Base-by-base conservation (phyloP, 768 basidiomycete genomes). In the Dioszegia aurantiaca region DNA sequence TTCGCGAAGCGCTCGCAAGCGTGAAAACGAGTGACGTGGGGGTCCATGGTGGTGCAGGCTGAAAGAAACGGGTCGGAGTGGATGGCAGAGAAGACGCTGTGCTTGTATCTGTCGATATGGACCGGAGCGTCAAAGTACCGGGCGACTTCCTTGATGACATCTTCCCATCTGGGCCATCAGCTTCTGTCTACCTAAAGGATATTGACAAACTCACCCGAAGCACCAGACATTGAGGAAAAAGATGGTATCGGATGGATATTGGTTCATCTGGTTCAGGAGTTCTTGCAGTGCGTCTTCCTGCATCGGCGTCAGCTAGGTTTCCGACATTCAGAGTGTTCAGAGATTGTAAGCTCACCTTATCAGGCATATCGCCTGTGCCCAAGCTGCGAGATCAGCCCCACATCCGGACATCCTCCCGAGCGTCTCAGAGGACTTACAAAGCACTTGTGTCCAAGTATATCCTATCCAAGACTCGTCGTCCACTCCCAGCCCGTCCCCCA, bases 201-300 rank as follows among this genome's bases (percentile, higher is more conserved):
- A 8, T 9, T 2, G 33, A 6, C 33, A 19, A 41, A 56, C 68
- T 65, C 37, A 74, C 70, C 94, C 94, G 86, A 88, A 93, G 0
- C 93, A 94, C 94, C 94, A 99, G 0, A 83, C 73, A 69, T 95
- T 94, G 57, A 99, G 80, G 78, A 88, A 97, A 78, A 98, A 95
- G 55, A 84, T 80, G 0, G 86, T 86, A 3, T 81, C 78, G 0
- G 79, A 60, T 0, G 90, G 87, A 56, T 86, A 87, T 2, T 85
- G 69, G 10, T 80, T 78, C 76, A 97, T 86, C 0, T 95, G 80
- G 17, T 83, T 78, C 19, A 90, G 75, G 2, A 94, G 77, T 2
- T 86, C 88, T 24, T 78, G 63, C 0, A 85, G 83, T 0, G 88
- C 91, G 17, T 81, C 78, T 21, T 81, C 80, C 90, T 94, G 63